Base-by-base conservation (phyloP, 192 early-diverging fungal species). In the Funneliformis mosseae region DNA sequence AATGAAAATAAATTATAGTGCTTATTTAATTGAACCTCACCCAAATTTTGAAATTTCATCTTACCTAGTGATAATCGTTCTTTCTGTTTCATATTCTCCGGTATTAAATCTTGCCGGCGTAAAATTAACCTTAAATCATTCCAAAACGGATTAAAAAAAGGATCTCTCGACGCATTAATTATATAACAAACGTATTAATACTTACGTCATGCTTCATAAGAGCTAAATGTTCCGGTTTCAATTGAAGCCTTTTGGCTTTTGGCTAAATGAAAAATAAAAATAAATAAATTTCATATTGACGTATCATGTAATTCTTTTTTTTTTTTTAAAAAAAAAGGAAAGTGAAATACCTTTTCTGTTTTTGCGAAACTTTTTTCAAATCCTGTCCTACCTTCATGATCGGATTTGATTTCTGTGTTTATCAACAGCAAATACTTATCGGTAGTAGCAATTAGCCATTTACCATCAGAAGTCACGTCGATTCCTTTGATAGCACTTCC, bases 81-180 rank as follows among this genome's bases (percentile, higher is more conserved):
- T 89, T 81, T 98, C 97, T 23, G 84, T 85, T 14, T 92, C 90
- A 10, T 89, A 87, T 28, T 69, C 74, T 77, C 93, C 91, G 6
- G 92, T 92, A 85, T 97, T 96, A 88, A 98, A 98, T 55, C 90
- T 85, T 7, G 97, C 97, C 4, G 96, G 90, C 41, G 96, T 98
- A 63, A 98, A 98, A 28, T 85, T 83, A 21, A 95, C 82, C 45
- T 84, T 76, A 23, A 64, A 76, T 33, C 8, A 41, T 45, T 11
- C 9, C n/a, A 21, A 23, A 14, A 14, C n/a, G 42, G 9, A 42
- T 43, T 43, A 8, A 21, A 43, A n/a, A 42, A 39, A 23, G 8
- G 2, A 41, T 18, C 16, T 70, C 39, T 7, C 21, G 0, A 39
- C 5, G 8, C 28, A 43, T 18, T 41, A 18, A 41, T 25, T 12